A percentile compares a stretch with the other conserved stretches of the same genome.
phyloP scores from a whole-genome alignment of 371 early-diverging fungal genomes.

The Circinella minor region DNA sequence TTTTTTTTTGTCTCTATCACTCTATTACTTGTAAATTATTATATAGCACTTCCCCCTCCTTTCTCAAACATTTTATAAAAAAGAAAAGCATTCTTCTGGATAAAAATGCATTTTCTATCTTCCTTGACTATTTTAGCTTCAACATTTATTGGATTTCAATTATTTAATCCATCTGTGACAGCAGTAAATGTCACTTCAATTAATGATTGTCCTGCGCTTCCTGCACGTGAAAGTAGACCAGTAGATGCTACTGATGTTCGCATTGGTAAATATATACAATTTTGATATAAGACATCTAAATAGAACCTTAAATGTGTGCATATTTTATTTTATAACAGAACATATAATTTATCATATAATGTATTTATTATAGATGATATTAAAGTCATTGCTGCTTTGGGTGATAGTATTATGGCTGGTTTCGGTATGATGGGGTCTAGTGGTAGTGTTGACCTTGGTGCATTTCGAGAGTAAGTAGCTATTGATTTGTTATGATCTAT shows the following conservation, averaged over 20 bases:
- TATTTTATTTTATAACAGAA: not conserved
- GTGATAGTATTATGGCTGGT: constrained; percentile 42
- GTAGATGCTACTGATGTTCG: constrained; percentile 25
- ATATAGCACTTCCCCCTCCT: not conserved
- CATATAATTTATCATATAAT: not conserved
- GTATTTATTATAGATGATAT: constrained; percentile 21
- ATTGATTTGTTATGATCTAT: too few relatives aligned
- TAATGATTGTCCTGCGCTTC: not conserved
- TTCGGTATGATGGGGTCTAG: constrained; percentile 32
- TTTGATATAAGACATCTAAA: too few relatives aligned
- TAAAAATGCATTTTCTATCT: not conserved
- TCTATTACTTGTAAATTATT: too few relatives aligned
- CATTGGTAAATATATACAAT: not conserved
- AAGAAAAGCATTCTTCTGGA: not conserved
- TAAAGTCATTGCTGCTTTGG: constrained; percentile 26
- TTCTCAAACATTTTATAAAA: not conserved
- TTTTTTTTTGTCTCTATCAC: too few relatives aligned
- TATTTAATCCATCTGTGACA: not conserved
- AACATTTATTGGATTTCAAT: not conserved
- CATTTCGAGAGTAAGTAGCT: not conserved
- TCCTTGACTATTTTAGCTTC: not conserved
- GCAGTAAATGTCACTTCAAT: not conserved
- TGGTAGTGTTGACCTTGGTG: constrained; percentile 12
- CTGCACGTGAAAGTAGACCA: not conserved
- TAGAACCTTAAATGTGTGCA: too few relatives aligned